Base-by-base conservation (phyloP, 2,329 filamentous ascomycete genomes). In the Trichoderma harzianum region DNA sequence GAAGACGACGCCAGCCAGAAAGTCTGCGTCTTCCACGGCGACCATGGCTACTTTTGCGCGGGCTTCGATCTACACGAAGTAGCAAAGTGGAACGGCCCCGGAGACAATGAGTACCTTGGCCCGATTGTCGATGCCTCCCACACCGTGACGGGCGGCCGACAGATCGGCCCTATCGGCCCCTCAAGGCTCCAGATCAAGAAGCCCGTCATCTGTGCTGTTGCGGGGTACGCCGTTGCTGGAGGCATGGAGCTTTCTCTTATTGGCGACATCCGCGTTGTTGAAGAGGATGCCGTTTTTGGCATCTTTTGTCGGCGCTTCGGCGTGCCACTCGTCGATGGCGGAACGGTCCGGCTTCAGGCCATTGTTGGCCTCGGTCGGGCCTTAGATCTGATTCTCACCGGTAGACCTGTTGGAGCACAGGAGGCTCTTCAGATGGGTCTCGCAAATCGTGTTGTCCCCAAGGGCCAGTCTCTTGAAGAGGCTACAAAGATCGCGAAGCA, bases 361-460 rank as follows among this genome's bases (percentile, higher is more conserved):
- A 82, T 88, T 43, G 76, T 89, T 26, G 87, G 87, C 0, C 79
- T 89, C 1, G 86, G 86, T 0, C 76, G 86, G 3, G 87, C 87
- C 0, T 73, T 89, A 69, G 87, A 89, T 76, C 86, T 89, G 83
- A 87, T 89, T 18, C 78, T 89, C 6, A 89, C 87, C 0, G 87
- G 88, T 0, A 78, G 86, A 1, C 75, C 82, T 0, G 85, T 89
- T 0, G 74, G 73, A 0, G 86, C 87, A 0, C 74, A 81, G 21
- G 86, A 89, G 74, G 87, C 87, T 0, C 74, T 87, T 32, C 64
- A 76, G 1, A 86, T 88, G 79, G 87, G 86, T 0, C 79, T 89
- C 8, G 87, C 83, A 10, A 88, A 85, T 75, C 80, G 86, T 0
- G 82, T 89, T 0, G 86, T 88, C 1, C 80, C 82, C 0, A 85